These are phyloP conservation scores for Coniochaeta sp. DNA, from an alignment of 2,329 filamentous ascomycete species.

Conservation along the genomic window DNA sequence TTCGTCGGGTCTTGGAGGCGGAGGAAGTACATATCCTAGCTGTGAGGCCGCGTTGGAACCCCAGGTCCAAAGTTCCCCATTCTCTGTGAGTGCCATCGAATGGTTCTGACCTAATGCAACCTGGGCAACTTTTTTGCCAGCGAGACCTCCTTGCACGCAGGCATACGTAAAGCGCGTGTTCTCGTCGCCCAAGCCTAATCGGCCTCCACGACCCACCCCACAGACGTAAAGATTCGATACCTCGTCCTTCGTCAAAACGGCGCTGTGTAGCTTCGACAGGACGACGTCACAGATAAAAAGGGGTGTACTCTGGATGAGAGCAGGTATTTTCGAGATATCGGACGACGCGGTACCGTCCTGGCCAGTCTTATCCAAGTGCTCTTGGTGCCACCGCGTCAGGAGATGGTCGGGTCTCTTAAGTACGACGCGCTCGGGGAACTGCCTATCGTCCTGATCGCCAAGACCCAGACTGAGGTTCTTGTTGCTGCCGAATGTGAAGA, in stretches of 20 bases:
- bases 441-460: slow-evolving; percentile 91
- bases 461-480: slow-evolving; percentile 90
- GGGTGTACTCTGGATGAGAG: slow-evolving; percentile 62
- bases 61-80: slow-evolving; percentile 93
- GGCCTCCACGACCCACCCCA: slow-evolving; percentile 83
- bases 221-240: slow-evolving; percentile 89
- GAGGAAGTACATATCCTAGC: slow-evolving; percentile 74
- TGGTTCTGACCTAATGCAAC: slow-evolving; percentile 89
- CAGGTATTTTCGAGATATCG: slow-evolving; percentile 54
- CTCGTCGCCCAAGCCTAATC: slow-evolving; percentile 84
- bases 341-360: slow-evolving; percentile 25
- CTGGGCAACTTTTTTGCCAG: slow-evolving; percentile 66
- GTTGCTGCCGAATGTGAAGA: slow-evolving; percentile 94
- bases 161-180: slow-evolving; percentile 81
- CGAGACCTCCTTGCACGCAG: slow-evolving; percentile 70
- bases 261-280: slow-evolving; percentile 88
- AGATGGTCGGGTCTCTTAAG: slow-evolving; percentile 73
- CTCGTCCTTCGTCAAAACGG: slow-evolving; percentile 78
- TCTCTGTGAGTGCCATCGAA: slow-evolving; percentile 74
- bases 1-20: slow-evolving; percentile 62
- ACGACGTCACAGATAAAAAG: slow-evolving; percentile 73
- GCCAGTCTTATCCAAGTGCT: slow-evolving; percentile 48
- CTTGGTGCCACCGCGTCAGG: slow-evolving; percentile 64
- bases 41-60: slow-evolving; percentile 82
- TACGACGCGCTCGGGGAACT: slow-evolving; percentile 79